These are phyloP conservation scores for Dalechampia spathulata DNA, from an alignment of 441 rosid genomes.

Conservation along the genomic window DNA sequence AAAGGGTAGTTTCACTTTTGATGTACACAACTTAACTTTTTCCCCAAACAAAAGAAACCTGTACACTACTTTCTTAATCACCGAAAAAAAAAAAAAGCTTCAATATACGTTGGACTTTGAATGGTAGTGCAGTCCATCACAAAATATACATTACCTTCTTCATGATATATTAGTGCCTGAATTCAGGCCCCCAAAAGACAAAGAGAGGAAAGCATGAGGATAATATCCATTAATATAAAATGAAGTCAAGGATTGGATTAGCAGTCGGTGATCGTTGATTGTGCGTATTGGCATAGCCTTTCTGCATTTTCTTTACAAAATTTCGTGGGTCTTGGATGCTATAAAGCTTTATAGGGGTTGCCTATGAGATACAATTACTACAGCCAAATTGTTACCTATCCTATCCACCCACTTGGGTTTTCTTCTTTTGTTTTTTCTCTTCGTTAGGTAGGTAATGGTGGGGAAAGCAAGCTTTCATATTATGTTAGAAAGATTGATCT, in stretches of 20 bases:
- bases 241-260: slow-evolving; percentile 6
- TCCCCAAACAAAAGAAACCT: slow-evolving; percentile 21
- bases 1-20: slow-evolving; percentile 14
- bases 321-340: slow-evolving; percentile 34
- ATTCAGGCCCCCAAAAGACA: neutral
- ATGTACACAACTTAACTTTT: slow-evolving; percentile 16
- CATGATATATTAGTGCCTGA: neutral
- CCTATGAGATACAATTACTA: slow-evolving; percentile 6
- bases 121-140: slow-evolving; percentile 22
- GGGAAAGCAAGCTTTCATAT: slow-evolving; percentile 20
- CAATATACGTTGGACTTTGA: slow-evolving; percentile 11
- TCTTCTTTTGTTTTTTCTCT: too few relatives aligned
- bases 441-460: slow-evolving; percentile 27
- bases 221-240: neutral
- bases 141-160: slow-evolving; percentile 3
- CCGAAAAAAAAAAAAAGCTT: slow-evolving; percentile 4
- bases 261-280: neutral
- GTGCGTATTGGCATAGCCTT: neutral
- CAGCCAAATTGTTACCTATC: slow-evolving; percentile 19
- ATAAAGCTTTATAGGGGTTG: slow-evolving; percentile 7
- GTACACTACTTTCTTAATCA: slow-evolving; percentile 12
- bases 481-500: too few relatives aligned
- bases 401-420: too few relatives aligned
- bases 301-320: slow-evolving; percentile 1
- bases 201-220: neutral